Percentiles rank a stretch among this genome's conserved stretches.
Conservation (phyloP, 2,329 filamentous ascomycete species). For the Ceratocystiopsis minuta region DNA sequence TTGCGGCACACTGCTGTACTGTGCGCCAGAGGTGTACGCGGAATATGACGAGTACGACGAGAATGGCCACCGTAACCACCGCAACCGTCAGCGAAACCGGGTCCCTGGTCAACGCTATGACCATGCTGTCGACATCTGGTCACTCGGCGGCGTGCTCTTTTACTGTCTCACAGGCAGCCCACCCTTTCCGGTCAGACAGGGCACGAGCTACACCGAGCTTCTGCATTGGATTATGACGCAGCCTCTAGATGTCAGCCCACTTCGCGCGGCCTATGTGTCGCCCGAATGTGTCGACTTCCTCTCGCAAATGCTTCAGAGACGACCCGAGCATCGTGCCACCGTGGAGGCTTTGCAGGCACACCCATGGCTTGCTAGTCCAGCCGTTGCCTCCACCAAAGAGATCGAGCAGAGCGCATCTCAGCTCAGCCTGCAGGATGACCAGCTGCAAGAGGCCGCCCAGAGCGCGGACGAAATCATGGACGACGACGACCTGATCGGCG, state of each 20-base stretch:
- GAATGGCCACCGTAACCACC: slow-evolving; percentile 30
- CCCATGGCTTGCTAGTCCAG: slow-evolving; percentile 44
- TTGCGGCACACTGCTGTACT: slow-evolving; percentile 88
- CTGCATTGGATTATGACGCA: slow-evolving; percentile 74
- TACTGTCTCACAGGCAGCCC: slow-evolving; percentile 63
- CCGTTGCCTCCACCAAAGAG: slow-evolving; percentile 35
- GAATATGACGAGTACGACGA: slow-evolving; percentile 52
- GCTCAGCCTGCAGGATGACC: slow-evolving; percentile 25
- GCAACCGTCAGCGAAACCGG: slow-evolving; percentile 40
- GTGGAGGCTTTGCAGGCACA: slow-evolving; percentile 53
- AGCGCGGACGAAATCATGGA: slow-evolving; percentile 15
- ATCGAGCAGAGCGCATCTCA: slow-evolving; percentile 43
- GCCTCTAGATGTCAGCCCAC: slow-evolving; percentile 45
- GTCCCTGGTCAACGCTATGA: slow-evolving; percentile 51
- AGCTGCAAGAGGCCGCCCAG: slow-evolving; percentile 1
- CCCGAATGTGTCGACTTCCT: slow-evolving; percentile 56
- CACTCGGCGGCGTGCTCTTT: slow-evolving; percentile 80
- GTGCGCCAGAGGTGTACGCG: slow-evolving; percentile 89
- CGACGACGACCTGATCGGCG: slow-evolving; percentile 7
- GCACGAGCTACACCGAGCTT: slow-evolving; percentile 61
- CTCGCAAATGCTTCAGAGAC: slow-evolving; percentile 59
- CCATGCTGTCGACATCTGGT: slow-evolving; percentile 92
- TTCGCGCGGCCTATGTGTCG: slow-evolving; percentile 43
- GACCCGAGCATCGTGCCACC: slow-evolving; percentile 59
- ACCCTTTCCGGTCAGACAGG: slow-evolving; percentile 63